Conservation (phyloP, 306 rosid species). For the Mimosa bimucronata region DNA sequence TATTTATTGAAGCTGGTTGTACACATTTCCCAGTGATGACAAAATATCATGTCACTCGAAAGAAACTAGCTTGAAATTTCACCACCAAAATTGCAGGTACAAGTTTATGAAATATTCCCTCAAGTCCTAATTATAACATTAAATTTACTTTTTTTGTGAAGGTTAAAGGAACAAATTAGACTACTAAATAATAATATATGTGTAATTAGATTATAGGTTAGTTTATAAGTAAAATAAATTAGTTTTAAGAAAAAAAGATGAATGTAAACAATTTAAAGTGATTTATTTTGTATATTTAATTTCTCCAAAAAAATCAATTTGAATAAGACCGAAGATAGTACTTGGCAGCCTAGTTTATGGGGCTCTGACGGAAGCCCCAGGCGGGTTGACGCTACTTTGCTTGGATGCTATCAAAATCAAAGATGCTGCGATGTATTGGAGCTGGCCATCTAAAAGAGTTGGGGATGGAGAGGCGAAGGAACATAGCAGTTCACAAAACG, state of each 20-base stretch:
- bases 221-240: too few species aligned
- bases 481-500: background rate
- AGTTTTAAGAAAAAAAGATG: too few species aligned
- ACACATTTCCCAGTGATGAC: constrained; percentile 41
- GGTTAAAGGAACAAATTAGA: too few species aligned
- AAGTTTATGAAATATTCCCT: too few species aligned
- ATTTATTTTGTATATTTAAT: too few species aligned
- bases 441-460: background rate
- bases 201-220: too few species aligned
- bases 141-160: too few species aligned
- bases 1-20: constrained; percentile 41
- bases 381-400: background rate
- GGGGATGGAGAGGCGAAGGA: background rate
- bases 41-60: constrained; percentile 19
- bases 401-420: background rate
- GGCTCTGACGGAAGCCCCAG: background rate
- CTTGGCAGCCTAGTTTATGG: background rate
- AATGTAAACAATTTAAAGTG: too few species aligned
- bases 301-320: too few species aligned
- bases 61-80: constrained; percentile 8
- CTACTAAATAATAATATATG: too few species aligned
- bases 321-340: too few species aligned
- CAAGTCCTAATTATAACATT: too few species aligned
- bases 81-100: background rate
- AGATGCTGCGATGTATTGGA: background rate